A percentile compares a stretch with the other conserved stretches of the same genome.
phyloP scores from a whole-genome alignment of 2,329 filamentous ascomycete genomes.

The Aquanectria penicillioides region DNA sequence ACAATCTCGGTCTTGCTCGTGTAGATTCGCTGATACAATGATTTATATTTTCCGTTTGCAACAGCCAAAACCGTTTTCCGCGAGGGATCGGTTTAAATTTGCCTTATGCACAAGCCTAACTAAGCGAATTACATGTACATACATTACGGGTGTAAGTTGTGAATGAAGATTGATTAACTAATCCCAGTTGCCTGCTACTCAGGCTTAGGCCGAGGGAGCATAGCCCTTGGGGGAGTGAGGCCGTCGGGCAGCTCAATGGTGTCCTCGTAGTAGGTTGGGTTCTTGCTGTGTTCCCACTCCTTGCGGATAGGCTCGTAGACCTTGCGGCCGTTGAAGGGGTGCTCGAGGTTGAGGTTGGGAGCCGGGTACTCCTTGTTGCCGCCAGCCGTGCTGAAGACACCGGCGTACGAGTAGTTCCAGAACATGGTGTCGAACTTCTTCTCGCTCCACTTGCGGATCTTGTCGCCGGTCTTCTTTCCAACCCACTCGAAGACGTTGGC shows the following conservation, averaged over 20 bases:
- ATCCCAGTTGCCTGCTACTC: not conserved
- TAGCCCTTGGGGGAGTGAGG: constrained; percentile 55
- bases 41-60: too few species aligned
- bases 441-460: constrained; percentile 50
- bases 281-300: constrained; percentile 49
- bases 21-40: too few species aligned
- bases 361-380: constrained; percentile 49
- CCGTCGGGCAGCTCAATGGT: constrained; percentile 54
- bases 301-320: constrained; percentile 52
- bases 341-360: constrained; percentile 51
- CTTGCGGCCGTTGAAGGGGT: constrained; percentile 44
- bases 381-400: constrained; percentile 52
- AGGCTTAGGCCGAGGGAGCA: constrained; percentile 29
- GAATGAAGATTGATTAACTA: not conserved
- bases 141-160: constrained; percentile 6
- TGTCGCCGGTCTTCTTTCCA: constrained; percentile 68
- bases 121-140: too few species aligned
- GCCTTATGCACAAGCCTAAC: too few species aligned
- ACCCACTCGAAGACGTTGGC: constrained; percentile 75
- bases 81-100: too few species aligned
- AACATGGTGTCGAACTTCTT: constrained; percentile 53
- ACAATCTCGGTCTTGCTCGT: too few species aligned
- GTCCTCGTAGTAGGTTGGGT: constrained; percentile 55
- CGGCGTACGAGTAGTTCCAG: constrained; percentile 66
- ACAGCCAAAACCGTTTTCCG: too few species aligned